These are phyloP conservation scores for Trichomonas vaginalis DNA, from an alignment of 208 protist genomes.

Conservation along the genomic window DNA sequence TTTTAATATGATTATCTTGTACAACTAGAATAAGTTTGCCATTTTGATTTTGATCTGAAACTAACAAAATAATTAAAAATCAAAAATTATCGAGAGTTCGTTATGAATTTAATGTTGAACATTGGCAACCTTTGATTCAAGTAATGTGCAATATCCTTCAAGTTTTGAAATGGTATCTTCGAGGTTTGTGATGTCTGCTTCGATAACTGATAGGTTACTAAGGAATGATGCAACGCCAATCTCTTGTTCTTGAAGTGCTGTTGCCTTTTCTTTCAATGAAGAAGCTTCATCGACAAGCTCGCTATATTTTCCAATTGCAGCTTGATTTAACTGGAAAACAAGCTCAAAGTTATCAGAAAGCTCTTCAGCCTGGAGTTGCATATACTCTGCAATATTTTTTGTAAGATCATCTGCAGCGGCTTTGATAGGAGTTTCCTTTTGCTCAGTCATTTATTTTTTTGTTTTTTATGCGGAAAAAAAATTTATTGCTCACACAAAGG, in stretches of 20 bases:
- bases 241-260: neutral
- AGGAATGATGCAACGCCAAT: slow-evolving; percentile 12
- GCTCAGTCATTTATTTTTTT: no score
- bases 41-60: no score
- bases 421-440: no score
- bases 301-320: neutral
- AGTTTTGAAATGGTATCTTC: neutral
- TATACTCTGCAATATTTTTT: neutral
- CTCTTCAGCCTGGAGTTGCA: neutral
- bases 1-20: no score
- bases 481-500: no score
- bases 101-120: neutral
- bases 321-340: neutral
- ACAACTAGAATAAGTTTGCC: no score
- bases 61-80: no score
- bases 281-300: neutral
- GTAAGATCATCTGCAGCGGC: neutral
- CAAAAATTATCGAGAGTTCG: no score
- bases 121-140: neutral
- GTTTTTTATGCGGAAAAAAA: no score
- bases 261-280: neutral
- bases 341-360: slow-evolving; percentile 1
- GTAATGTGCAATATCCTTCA: neutral
- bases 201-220: neutral
- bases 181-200: neutral